Conservation (phyloP, 2,329 filamentous ascomycete species). For the Cryphonectria parasitica region DNA sequence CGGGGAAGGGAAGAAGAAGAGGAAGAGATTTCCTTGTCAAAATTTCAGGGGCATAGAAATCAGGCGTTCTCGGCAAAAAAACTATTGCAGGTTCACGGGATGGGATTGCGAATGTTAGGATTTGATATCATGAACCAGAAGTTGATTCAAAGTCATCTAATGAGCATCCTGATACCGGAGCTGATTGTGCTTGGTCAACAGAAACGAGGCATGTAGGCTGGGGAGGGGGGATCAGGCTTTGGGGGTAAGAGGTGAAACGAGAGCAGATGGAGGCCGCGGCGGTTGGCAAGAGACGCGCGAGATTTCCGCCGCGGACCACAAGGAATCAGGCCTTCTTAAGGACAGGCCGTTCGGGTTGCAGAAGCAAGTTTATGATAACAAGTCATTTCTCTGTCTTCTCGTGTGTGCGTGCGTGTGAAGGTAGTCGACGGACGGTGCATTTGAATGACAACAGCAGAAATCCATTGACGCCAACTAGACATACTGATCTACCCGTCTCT, state of each 20-base stretch:
- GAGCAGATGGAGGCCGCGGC: neutral
- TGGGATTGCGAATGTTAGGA: slow-evolving; percentile 18
- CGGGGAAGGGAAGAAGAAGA: slow-evolving; percentile 1
- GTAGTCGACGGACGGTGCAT: slow-evolving; percentile 18
- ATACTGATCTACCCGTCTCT: slow-evolving; percentile 3
- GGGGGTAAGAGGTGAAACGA: neutral
- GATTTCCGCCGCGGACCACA: neutral
- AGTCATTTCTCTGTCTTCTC: slow-evolving; percentile 18
- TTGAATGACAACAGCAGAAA: slow-evolving; percentile 14
- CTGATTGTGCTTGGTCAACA: neutral
- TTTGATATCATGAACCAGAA: slow-evolving; percentile 19
- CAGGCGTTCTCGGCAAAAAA: slow-evolving; percentile 29
- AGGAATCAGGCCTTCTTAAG: neutral
- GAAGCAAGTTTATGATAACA: slow-evolving; percentile 11
- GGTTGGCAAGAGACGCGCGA: neutral
- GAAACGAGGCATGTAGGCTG: neutral
- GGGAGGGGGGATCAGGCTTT: neutral
- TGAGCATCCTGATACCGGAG: slow-evolving; percentile 14
- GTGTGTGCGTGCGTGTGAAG: neutral
- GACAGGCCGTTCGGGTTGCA: neutral
- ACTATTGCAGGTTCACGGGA: slow-evolving; percentile 6
- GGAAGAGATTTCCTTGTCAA: slow-evolving; percentile 24
- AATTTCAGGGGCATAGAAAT: slow-evolving; percentile 28
- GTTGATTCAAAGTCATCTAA: slow-evolving; percentile 22
- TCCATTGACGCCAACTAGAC: neutral